A percentile compares a stretch with the other conserved stretches of the same genome.
Evolutionary conservation across 306 rosid genomes (phyloP).

Genomic region (Vicia villosa): DNA sequence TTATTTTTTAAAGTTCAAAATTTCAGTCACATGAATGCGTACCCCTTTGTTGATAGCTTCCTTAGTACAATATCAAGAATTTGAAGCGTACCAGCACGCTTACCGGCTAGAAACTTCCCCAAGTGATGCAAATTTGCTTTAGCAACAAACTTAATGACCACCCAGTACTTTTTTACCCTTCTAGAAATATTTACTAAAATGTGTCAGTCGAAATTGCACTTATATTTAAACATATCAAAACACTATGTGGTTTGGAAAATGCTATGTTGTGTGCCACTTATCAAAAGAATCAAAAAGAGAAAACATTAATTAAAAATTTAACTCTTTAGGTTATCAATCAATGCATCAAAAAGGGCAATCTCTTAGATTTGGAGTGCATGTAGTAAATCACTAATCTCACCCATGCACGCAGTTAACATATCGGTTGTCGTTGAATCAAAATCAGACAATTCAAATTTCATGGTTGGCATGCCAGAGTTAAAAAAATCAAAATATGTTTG

Average conservation of each 20-base stretch:
- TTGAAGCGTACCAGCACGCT: slow-evolving; percentile 87
- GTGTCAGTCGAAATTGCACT: slow-evolving; percentile 28
- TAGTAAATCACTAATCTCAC: not conserved
- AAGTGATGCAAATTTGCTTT: slow-evolving; percentile 92
- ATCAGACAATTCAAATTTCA: not conserved
- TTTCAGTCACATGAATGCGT: not conserved
- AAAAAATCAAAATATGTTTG: not conserved
- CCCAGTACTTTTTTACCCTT: slow-evolving; percentile 75
- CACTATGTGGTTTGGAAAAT: slow-evolving; percentile 1
- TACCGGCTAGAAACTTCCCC: slow-evolving; percentile 92
- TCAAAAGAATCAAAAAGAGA: not conserved
- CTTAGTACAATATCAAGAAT: slow-evolving; percentile 88
- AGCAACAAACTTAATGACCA: slow-evolving; percentile 87
- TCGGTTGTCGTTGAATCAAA: not conserved
- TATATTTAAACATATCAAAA: not conserved
- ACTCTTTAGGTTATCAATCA: not conserved
- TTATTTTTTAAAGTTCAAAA: not conserved
- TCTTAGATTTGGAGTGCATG: not conserved
- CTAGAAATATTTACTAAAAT: slow-evolving; percentile 46
- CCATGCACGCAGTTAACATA: not conserved
- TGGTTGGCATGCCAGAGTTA: not conserved
- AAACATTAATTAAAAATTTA: not conserved
- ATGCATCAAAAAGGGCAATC: not conserved
- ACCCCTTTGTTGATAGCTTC: slow-evolving; percentile 84
- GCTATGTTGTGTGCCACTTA: not conserved